Base-by-base conservation (phyloP, 345 rosid genomes). In the Melaleuca alternifolia region DNA sequence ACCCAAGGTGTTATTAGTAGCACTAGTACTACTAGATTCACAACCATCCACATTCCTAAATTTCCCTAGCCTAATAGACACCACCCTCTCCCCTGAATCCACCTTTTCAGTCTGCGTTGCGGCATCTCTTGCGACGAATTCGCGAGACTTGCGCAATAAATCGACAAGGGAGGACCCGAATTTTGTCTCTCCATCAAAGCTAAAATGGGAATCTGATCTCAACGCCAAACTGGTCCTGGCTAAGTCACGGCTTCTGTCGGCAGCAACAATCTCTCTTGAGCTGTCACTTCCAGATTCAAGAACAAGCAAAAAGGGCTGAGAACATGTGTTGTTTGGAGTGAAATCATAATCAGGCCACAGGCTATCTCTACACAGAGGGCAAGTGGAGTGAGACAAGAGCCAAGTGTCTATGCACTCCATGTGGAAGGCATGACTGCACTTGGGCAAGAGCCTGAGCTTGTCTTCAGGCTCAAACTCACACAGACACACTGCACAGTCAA, bases 341-440 rank as follows among this genome's bases (percentile, higher is more conserved):
- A 93, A 92, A 87, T 95, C 99, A 28, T 92, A 92, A 87, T 95
- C 99, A 37, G 95, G 92, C 86, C 96, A 91, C 90, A 97, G 90
- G 83, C 92, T 89, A 16, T 93, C 95, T 92, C 99, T 92, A 84
- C 99, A 97, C n/a, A 96, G 91, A 61, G 99, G 99, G 91, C 99
- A 97, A 86, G 98, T 97, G 24, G 99, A 97, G 92, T 97, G 99
- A 88, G 99, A 97, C 92, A 97, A 90, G 76, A 97, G 96, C 99
- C 99, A 97, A 28, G 99, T 96, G 62, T 97, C 99, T 65, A 97
- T 97, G 86, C 99, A 97, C 62, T 96, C 99, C 98, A 93, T 91
- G 89, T 97, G 99, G 89, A 97, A 97, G 61, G 99, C 99, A 90
- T 97, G 99, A 89, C 99, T 96, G 48, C 99, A 97, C 91, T 96